Conservation (phyloP, 2,329 filamentous ascomycete species). For the Stagonosporopsis chrysanthemi region DNA sequence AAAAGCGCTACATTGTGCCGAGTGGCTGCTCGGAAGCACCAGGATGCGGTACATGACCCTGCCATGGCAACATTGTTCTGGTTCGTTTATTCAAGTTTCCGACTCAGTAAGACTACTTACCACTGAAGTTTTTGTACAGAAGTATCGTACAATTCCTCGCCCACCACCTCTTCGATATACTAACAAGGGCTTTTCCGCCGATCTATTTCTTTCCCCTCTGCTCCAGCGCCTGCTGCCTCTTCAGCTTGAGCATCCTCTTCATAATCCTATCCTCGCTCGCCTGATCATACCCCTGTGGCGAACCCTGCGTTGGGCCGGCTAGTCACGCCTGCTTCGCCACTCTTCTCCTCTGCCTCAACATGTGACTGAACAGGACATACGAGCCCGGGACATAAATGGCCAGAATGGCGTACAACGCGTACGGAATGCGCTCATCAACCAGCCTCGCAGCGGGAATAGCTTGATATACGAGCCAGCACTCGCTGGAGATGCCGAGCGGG, state of each 20-base stretch:
- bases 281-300: slow-evolving; percentile 11
- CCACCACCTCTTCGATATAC: no score
- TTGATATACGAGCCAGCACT: slow-evolving; percentile 80
- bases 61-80: neutral
- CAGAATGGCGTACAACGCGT: slow-evolving; percentile 70
- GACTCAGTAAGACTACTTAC: neutral
- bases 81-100: neutral
- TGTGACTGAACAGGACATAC: slow-evolving; percentile 89
- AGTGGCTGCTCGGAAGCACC: no score
- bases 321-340: slow-evolving; percentile 59
- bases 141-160: neutral
- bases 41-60: no score
- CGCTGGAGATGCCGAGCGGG: slow-evolving; percentile 80
- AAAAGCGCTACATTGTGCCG: no score
- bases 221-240: slow-evolving; percentile 7
- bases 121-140: neutral
- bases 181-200: no score
- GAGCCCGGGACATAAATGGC: slow-evolving; percentile 80
- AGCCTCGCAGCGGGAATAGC: slow-evolving; percentile 68
- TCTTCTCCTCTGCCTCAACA: slow-evolving; percentile 90
- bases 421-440: slow-evolving; percentile 62
- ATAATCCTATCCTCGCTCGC: slow-evolving; percentile 9
- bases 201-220: slow-evolving; percentile 2
- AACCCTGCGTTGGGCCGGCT: slow-evolving; percentile 1
- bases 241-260: slow-evolving; percentile 11